A percentile compares a stretch with the other conserved stretches of the same genome.
Conservation (phyloP, 169 alveolate genomes). For the Cryptosporidium canis region DNA sequence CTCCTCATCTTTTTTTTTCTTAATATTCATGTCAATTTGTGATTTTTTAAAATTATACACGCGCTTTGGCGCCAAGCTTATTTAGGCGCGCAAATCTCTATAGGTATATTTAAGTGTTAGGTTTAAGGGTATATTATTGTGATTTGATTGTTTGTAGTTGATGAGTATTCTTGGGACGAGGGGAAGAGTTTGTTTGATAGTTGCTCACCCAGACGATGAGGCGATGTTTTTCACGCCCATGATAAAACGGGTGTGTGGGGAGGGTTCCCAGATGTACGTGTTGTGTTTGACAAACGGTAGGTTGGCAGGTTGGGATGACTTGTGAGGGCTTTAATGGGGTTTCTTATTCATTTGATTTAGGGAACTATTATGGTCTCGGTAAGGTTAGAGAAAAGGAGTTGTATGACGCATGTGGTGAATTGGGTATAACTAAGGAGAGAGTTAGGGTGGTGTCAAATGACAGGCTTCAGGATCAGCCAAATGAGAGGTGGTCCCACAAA, state of each 20-base stretch:
- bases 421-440: slow-evolving; percentile 16
- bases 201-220: slow-evolving; percentile 72
- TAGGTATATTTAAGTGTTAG: neutral
- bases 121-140: neutral
- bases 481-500: neutral
- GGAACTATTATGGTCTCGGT: slow-evolving; percentile 41
- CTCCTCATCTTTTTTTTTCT: neutral
- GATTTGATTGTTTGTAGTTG: neutral
- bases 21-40: neutral
- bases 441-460: slow-evolving; percentile 18
- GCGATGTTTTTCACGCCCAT: slow-evolving; percentile 60
- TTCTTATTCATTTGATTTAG: neutral
- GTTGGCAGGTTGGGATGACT: neutral
- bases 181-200: neutral
- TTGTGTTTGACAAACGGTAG: slow-evolving; percentile 61
- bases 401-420: neutral
- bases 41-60: neutral
- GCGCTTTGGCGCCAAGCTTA: neutral
- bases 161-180: neutral
- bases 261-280: neutral
- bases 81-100: neutral
- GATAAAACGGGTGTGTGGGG: neutral
- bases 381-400: slow-evolving; percentile 50
- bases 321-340: neutral
- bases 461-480: slow-evolving; percentile 38